These are phyloP conservation scores for Tilletia setariae DNA, from an alignment of 1,284 basidiomycete genomes.

Conservation along the genomic window DNA sequence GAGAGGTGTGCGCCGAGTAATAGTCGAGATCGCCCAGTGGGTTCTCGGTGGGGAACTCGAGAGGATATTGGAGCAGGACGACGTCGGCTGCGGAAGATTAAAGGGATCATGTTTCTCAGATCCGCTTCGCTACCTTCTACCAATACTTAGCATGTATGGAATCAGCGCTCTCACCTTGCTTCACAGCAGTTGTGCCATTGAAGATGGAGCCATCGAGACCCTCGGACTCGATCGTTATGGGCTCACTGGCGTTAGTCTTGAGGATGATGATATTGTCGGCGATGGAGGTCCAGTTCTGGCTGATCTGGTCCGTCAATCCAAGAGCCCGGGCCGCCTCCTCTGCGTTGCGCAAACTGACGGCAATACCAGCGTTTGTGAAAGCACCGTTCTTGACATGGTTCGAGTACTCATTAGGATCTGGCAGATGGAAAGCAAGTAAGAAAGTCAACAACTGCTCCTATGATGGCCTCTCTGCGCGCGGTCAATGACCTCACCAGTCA, in stretches of 20 bases:
- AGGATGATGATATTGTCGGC: slow-evolving; percentile 23
- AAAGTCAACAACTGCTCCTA: background rate
- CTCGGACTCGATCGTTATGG: slow-evolving; percentile 37
- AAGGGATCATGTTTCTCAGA: no score
- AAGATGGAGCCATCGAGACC: slow-evolving; percentile 24
- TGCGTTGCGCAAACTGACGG: slow-evolving; percentile 27
- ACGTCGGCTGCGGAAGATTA: slow-evolving; percentile 35
- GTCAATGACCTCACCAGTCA: slow-evolving; percentile 24
- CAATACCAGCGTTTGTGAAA: slow-evolving; percentile 39
- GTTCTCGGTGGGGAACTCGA: slow-evolving; percentile 28
- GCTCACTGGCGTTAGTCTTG: slow-evolving; percentile 22
- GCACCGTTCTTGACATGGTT: slow-evolving; percentile 26
- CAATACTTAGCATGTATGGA: no score
- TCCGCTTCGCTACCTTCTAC: no score
- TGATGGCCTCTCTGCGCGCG: no score
- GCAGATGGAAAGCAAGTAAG: background rate
- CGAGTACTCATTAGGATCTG: slow-evolving; percentile 34
- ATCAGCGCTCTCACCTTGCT: slow-evolving; percentile 31
- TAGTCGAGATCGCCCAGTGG: slow-evolving; percentile 32
- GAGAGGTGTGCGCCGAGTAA: slow-evolving; percentile 29
- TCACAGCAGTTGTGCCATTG: slow-evolving; percentile 33
- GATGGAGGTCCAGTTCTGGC: slow-evolving; percentile 33
- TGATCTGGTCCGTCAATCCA: slow-evolving; percentile 17
- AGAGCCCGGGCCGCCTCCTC: slow-evolving; percentile 26
- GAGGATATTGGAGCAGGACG: slow-evolving; percentile 41